Evolutionary conservation across 768 basidiomycete genomes (phyloP), one percentile per base, ranked within the genome.

Genomic region (Phaeotremella fagi): DNA sequence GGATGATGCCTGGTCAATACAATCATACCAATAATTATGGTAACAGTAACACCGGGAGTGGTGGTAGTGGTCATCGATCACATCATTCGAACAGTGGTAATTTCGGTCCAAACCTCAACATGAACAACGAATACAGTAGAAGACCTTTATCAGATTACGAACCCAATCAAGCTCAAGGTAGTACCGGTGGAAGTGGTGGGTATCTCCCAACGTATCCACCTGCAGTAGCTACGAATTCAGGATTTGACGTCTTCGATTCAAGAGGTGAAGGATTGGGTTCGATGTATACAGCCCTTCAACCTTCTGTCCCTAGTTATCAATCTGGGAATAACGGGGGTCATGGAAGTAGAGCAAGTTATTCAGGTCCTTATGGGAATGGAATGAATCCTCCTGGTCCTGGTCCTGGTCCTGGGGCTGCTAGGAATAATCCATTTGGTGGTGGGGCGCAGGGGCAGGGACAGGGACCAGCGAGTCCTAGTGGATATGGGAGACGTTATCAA

Each of bases 241-340:
- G 46, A 4, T 70, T 70, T 44, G 68, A 70, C 48, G 61, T 36
- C 0, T 66, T 70, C 38, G 68, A 63, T 41, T 35, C 36, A 2
- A 43, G 67, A 14, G 64, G 60, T 15, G 43, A 36, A 6, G 53
- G 53, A 1, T 55, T 64, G 63, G 68, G 64, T 4, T 54, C 64
- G 60, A 60, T 70, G 60, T 70, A 66, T 54, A 66, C 68, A 1
- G 60, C 68, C 5, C 45, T 70, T 24, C 68, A 70, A 38, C 63
- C 68, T 12, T 48, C 23, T 26, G 54, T 57, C 16, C 28, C 28
- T 45, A 44, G 51, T 3, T 23, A 48, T 27, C 49, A 48, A 26
- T 23, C 42, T 27, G 58, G 50, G 3, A 16, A 23, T 16, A 26
- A 18, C 15, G 37, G 43, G 29, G 59, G 63, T 16, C 68, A 70